Evolutionary conservation across 164 flowering plant species (phyloP).

Genomic region (Vitis cinerea): DNA sequence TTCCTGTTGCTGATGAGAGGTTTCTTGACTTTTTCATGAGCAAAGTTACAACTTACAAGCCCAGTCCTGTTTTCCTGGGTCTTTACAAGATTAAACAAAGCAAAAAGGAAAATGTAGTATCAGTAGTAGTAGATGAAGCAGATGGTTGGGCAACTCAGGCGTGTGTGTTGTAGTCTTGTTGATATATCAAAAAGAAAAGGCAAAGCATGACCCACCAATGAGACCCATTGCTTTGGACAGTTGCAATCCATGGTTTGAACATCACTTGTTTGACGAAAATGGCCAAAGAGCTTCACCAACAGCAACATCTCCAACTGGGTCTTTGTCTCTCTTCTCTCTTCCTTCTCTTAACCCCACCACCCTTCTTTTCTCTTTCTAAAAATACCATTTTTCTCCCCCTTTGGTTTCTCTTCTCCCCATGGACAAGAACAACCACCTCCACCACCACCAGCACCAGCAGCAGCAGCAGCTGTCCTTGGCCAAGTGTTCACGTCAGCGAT

Average conservation of each 20-base stretch:
- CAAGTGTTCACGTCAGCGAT: constrained; percentile 54
- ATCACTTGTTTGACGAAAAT: constrained; percentile 52
- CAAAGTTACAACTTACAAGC: neutral
- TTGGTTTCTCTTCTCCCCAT: constrained; percentile 21
- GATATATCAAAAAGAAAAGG: neutral
- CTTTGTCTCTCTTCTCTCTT: constrained; percentile 22
- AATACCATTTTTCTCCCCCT: neutral
- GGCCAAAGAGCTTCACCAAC: constrained; percentile 34
- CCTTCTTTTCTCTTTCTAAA: constrained; percentile 3
- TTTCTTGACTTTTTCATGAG: constrained; percentile 10
- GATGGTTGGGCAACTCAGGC: no score
- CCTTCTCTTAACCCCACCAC: constrained; percentile 1
- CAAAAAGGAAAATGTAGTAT: neutral
- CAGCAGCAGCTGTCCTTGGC: constrained; percentile 48
- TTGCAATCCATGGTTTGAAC: constrained; percentile 40
- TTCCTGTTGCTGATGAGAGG: neutral
- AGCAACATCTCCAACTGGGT: constrained; percentile 32
- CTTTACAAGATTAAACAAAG: constrained; percentile 4
- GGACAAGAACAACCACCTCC: constrained; percentile 32
- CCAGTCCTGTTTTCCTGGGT: constrained; percentile 13
- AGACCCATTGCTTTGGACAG: constrained; percentile 44
- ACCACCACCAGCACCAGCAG: constrained; percentile 19
- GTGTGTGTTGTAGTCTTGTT: neutral
- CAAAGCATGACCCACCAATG: constrained; percentile 39
- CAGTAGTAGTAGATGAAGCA: neutral